phyloP scores from a whole-genome alignment of 2,329 filamentous ascomycete species.

The Colletotrichum viniferum region DNA sequence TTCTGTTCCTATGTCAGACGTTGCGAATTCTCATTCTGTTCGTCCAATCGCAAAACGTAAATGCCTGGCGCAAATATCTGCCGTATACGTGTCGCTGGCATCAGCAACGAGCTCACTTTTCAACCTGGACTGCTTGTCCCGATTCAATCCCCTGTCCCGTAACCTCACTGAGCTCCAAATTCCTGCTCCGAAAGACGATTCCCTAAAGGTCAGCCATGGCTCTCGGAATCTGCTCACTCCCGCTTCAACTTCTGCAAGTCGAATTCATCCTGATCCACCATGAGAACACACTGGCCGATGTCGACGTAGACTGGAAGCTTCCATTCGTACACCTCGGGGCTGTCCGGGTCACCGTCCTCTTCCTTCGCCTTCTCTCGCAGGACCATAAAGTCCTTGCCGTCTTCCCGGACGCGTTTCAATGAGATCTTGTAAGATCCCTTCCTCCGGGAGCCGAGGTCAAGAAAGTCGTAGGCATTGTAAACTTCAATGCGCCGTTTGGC shows the following conservation, averaged over 20 bases:
- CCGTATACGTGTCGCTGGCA: background rate
- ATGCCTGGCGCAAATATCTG: fast-evolving
- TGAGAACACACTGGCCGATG: background rate
- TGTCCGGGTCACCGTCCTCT: fast-evolving
- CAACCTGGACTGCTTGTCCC: background rate
- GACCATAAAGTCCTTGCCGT: background rate
- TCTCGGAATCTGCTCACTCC: background rate
- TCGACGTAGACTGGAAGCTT: background rate
- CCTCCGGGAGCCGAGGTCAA: background rate
- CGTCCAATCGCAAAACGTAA: background rate
- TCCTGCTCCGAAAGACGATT: background rate
- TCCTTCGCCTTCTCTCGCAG: background rate
- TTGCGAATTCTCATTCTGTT: fast-evolving
- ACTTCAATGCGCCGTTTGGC: background rate
- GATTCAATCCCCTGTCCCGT: background rate
- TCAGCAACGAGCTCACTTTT: background rate
- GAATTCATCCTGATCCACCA: background rate
- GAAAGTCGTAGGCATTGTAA: background rate
- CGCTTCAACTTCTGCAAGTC: background rate
- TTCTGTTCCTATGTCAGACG: background rate
- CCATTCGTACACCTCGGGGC: background rate
- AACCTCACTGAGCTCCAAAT: background rate
- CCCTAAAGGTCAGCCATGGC: fast-evolving
- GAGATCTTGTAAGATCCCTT: background rate
- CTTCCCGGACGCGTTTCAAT: background rate